Base-by-base conservation (phyloP, 768 basidiomycete genomes). In the Heimioporus sp. region DNA sequence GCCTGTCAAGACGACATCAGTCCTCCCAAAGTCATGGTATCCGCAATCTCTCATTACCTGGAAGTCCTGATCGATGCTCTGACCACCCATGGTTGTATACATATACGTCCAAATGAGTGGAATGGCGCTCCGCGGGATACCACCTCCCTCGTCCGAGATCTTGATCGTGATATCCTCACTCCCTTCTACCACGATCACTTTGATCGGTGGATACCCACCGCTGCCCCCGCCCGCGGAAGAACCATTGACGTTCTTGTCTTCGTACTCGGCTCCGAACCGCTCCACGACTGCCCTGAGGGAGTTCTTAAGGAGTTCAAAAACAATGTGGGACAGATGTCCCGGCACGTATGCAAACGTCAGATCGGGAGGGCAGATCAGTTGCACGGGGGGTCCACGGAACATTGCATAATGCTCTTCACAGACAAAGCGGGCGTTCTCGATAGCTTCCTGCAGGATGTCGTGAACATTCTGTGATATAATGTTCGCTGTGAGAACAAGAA, bases 141-240 rank as follows among this genome's bases (percentile, higher is more conserved):
- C 63, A 32, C 96, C 96, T 5, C 96, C 96, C 68, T 98, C 96
- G 64, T 98, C 96, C 1, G 85, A 87, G 53, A 99, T 97, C 80
- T 99, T 99, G 80, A 99, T 92, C 3, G 96, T 98, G 63, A 98
- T 97, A 63, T 98, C 96, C 65, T 98, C 96, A 56, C 86, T 91
- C n/a, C 96, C 95, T 65, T 96, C 94, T 1, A 96, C 90, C 37
- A 97, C 96, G 52, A 98, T 81, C 37, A 64, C 62, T 36, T 64
- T 64, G 52, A 63, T 63, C 0, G 62, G 56, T 3, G 62, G 62
- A 11, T 65, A 65, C 43, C 54, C 63, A 41, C 48, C 50, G 34
- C 34, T 35, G 34, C 15, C 15, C 34, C 34, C 34, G 11, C 43
- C 45, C 0, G 48, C 35, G 24, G 51, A 42, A 24, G 51, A 31